Evolutionary conservation across 306 rosid genomes (phyloP), one percentile per base, ranked within the genome.

Genomic region (Heteromeles arbutifolia): DNA sequence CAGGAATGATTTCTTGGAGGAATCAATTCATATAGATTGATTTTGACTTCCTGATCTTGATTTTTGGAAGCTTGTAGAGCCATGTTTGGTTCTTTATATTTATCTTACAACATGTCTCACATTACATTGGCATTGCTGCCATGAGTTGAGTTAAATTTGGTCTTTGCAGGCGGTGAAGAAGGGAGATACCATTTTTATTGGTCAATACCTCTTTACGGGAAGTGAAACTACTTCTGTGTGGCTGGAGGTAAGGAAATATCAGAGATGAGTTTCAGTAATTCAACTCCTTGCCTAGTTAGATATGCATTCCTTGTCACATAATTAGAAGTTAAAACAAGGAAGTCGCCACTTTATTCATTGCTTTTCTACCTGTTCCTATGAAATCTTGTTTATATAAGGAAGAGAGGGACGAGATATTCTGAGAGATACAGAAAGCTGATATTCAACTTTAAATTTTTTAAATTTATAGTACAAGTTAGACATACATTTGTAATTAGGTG

Each of bases 201-300:
- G 87, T 58, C 84, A 86, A 56, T 86, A 86, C 73, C 89, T 86
- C 72, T 86, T 86, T 29, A 83, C 89, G 4, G 89, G 89, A 65
- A 86, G 85, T 76, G 89, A 86, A 86, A 86, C 78, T 19, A 86
- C 89, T 13, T 86, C 89, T 11, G 87, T 86, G 72, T 83, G 82
- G 84, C 54, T 86, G 77, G 89, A 86, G 89, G 89, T 86, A 67
- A 78, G 80, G 59, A 31, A 63, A 17, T 5, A 6, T 53, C 19
- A 1, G 50, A 63, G 50, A 63, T 6, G 44, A 71, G 22, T 63
- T 74, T 54, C 66, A 34, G 39, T 34, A 6, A 32, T 77, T 32
- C 25, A 68, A 56, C 66, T 22, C 48, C 32, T 78, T 31, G 44
- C 68, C 44, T 17, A 52, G 12, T 41, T 29, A 48, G 54, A 15